phyloP scores from a whole-genome alignment of 2,329 filamentous ascomycete genomes.

The Alternaria gansuensis region DNA sequence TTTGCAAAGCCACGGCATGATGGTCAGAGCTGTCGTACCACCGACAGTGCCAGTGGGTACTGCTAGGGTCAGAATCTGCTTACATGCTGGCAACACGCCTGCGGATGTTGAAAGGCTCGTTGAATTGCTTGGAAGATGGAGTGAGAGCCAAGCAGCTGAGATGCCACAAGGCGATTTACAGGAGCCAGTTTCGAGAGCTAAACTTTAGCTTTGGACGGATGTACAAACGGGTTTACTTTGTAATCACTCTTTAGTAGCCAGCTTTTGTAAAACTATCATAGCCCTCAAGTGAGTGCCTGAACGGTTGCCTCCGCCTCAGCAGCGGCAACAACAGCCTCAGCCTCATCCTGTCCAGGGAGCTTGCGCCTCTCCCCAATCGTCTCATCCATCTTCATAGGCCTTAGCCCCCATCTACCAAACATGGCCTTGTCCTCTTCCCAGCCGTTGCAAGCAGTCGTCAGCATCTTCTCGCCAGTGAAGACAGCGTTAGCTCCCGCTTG shows the following conservation, averaged over 20 bases:
- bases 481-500: constrained; percentile 93
- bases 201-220: constrained; percentile 7
- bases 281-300: constrained; percentile 12
- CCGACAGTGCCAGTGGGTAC: constrained; percentile 55
- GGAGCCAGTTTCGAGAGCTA: background rate
- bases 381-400: constrained; percentile 70
- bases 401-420: constrained; percentile 83
- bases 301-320: constrained; percentile 19
- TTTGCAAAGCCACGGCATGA: constrained; percentile 44
- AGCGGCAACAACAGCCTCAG: constrained; percentile 24
- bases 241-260: background rate
- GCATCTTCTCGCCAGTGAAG: constrained; percentile 94
- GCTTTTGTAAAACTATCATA: background rate
- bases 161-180: background rate
- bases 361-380: constrained; percentile 46
- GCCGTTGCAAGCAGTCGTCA: constrained; percentile 89
- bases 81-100: constrained; percentile 56
- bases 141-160: constrained; percentile 14
- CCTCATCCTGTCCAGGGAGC: constrained; percentile 21
- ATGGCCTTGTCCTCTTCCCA: constrained; percentile 89
- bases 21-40: constrained; percentile 51
- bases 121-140: constrained; percentile 45
- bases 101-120: constrained; percentile 49
- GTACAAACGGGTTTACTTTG: background rate
- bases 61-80: constrained; percentile 52